A percentile compares a stretch with the other conserved stretches of the same genome.
These are phyloP conservation scores for Westerdykella ornata DNA, from an alignment of 2,329 filamentous ascomycete genomes.

Conservation along the genomic window DNA sequence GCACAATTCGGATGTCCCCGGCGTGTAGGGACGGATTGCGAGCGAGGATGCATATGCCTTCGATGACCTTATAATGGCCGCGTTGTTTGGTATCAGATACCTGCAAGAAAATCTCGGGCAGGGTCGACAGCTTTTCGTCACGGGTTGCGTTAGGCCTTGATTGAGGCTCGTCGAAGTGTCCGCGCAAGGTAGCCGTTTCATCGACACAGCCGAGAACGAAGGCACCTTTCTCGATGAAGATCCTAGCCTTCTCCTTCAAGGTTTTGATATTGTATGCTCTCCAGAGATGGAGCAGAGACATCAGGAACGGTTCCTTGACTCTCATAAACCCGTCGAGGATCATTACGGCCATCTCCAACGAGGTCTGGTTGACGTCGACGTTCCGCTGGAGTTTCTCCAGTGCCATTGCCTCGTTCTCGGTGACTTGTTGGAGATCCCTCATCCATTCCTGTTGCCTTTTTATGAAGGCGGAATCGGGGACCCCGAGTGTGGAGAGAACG, in stretches of 20 bases:
- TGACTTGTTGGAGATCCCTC: conserved; percentile 59
- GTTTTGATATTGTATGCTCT: conserved; percentile 81
- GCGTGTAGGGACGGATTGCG: conserved; percentile 92
- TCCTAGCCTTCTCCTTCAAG: conserved; percentile 86
- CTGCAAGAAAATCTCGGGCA: conserved; percentile 88
- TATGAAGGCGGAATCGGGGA: conserved; percentile 60
- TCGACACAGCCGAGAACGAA: conserved; percentile 86
- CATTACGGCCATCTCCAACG: conserved; percentile 66
- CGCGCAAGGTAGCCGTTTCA: conserved; percentile 68
- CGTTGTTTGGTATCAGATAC: conserved; percentile 54
- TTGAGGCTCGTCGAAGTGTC: conserved; percentile 55
- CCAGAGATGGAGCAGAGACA: conserved; percentile 76
- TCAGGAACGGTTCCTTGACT: conserved; percentile 69
- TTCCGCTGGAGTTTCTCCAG: conserved; percentile 63
- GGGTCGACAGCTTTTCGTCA: conserved; percentile 30
- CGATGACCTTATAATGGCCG: conserved; percentile 57
- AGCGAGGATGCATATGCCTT: conserved; percentile 74
- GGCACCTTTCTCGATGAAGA: conserved; percentile 73
- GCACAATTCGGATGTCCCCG: conserved; percentile 82
- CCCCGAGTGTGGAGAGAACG: conserved; percentile 72
- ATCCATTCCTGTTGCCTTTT: conserved; percentile 63
- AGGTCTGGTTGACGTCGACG: conserved; percentile 80
- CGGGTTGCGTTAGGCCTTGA: conserved; percentile 42
- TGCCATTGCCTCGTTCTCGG: conserved; percentile 59
- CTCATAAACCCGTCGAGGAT: conserved; percentile 73